Evolutionary conservation across 805 yeast species (phyloP).

Genomic region (Candida taoyuanica): DNA sequence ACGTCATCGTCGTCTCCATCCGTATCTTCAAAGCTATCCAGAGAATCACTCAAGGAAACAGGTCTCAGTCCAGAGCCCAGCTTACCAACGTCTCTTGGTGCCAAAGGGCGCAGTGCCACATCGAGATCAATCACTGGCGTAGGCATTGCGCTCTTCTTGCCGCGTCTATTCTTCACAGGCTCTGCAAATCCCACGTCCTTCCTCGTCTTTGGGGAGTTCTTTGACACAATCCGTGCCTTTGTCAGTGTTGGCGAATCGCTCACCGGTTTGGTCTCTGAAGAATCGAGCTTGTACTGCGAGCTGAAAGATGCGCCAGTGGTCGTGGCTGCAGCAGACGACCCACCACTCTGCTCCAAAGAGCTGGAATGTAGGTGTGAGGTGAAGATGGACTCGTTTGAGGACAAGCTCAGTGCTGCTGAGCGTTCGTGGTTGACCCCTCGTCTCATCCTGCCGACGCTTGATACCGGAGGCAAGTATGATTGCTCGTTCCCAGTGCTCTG

Average conservation of each 20-base stretch:
- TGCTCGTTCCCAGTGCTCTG: not conserved
- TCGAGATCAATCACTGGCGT: not conserved
- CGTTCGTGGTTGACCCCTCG: not conserved
- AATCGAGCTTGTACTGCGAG: not conserved
- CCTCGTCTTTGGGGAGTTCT: not conserved
- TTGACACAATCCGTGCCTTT: too few species aligned
- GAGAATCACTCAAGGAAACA: too few species aligned
- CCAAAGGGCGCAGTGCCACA: not conserved
- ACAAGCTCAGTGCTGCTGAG: not conserved
- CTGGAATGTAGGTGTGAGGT: not conserved
- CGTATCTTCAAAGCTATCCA: conserved; percentile 1
- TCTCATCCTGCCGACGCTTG: not conserved
- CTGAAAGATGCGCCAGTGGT: not conserved
- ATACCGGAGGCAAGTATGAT: not conserved
- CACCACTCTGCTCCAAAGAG: not conserved
- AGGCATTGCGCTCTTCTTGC: too few species aligned
- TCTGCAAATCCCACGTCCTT: not conserved
- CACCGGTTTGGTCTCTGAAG: not conserved
- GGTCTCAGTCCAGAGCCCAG: not conserved
- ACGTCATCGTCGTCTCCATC: conserved; percentile 4
- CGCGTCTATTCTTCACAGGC: not conserved
- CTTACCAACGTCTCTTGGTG: not conserved
- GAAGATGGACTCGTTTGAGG: not conserved
- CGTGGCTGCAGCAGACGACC: not conserved
- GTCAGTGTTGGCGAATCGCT: not conserved